Evolutionary conservation across 345 rosid genomes (phyloP).

Genomic region (Hirschfeldia incana): DNA sequence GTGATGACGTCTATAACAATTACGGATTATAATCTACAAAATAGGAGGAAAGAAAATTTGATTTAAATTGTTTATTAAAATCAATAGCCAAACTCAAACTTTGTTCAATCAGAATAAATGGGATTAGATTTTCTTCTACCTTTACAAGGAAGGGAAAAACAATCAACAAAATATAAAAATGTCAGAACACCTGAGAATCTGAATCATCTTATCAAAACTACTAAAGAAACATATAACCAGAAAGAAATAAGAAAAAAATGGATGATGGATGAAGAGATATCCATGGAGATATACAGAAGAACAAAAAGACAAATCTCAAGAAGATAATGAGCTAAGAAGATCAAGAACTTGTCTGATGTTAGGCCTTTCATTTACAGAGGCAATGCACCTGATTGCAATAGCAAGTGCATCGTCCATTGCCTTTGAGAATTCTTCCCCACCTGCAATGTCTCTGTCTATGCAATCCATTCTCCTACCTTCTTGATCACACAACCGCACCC

Average conservation of each 20-base stretch:
- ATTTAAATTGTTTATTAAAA: no score
- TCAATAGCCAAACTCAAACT: no score
- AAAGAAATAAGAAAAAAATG: slow-evolving; percentile 8
- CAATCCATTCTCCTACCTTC: slow-evolving; percentile 95
- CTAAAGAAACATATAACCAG: slow-evolving; percentile 23
- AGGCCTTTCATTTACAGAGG: slow-evolving; percentile 87
- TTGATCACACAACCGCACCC: slow-evolving; percentile 80
- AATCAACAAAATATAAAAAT: slow-evolving; percentile 37
- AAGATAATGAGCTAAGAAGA: slow-evolving; percentile 65
- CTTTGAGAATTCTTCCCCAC: slow-evolving; percentile 75
- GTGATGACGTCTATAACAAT: no score
- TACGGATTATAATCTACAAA: no score
- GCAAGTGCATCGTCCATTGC: slow-evolving; percentile 91
- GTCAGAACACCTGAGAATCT: slow-evolving; percentile 34
- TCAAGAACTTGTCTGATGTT: slow-evolving; percentile 85
- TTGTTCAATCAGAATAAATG: slow-evolving; percentile 40
- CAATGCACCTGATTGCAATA: slow-evolving; percentile 79
- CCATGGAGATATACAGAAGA: slow-evolving; percentile 36
- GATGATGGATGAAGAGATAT: slow-evolving; percentile 16
- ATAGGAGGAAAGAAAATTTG: no score
- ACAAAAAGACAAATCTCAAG: slow-evolving; percentile 53
- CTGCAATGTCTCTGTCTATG: slow-evolving; percentile 80
- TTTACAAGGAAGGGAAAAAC: slow-evolving; percentile 32
- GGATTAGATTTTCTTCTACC: slow-evolving; percentile 40
- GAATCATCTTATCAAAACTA: slow-evolving; percentile 40